Evolutionary conservation across 2,329 filamentous ascomycete genomes (phyloP).

Genomic region (Hymenotorrendiella dingleyae): DNA sequence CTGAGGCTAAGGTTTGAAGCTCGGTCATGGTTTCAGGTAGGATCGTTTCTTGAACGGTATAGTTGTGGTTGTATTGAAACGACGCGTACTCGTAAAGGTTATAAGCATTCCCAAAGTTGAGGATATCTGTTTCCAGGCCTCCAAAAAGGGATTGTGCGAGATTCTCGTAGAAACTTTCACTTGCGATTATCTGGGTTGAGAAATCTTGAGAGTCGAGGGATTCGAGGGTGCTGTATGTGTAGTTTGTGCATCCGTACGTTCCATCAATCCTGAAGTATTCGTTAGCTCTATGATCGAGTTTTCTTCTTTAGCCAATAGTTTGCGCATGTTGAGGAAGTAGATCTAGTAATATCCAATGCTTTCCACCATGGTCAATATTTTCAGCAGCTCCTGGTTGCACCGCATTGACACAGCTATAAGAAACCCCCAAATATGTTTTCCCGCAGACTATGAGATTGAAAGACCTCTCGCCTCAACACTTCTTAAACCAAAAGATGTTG

Average conservation of each 20-base stretch:
- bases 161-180: slow-evolving; percentile 19
- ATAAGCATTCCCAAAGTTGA: slow-evolving; percentile 39
- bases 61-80: slow-evolving; percentile 49
- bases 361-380: too few species aligned
- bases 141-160: slow-evolving; percentile 19
- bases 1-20: slow-evolving; percentile 58
- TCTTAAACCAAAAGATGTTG: neutral
- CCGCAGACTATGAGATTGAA: neutral
- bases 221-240: slow-evolving; percentile 11
- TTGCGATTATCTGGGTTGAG: slow-evolving; percentile 3
- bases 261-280: slow-evolving; percentile 21
- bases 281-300: slow-evolving; percentile 2
- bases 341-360: too few species aligned
- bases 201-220: slow-evolving; percentile 8
- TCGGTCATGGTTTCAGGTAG: slow-evolving; percentile 44
- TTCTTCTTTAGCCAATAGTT: too few species aligned
- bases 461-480: neutral
- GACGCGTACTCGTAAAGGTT: slow-evolving; percentile 54
- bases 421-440: neutral
- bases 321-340: too few species aligned
- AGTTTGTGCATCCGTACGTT: slow-evolving; percentile 20
- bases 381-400: too few species aligned
- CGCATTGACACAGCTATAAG: too few species aligned
- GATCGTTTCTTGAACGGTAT: slow-evolving; percentile 31
- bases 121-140: slow-evolving; percentile 7